phyloP scores from a whole-genome alignment of 169 alveolate genomes.

The Plasmodium relictum region DNA sequence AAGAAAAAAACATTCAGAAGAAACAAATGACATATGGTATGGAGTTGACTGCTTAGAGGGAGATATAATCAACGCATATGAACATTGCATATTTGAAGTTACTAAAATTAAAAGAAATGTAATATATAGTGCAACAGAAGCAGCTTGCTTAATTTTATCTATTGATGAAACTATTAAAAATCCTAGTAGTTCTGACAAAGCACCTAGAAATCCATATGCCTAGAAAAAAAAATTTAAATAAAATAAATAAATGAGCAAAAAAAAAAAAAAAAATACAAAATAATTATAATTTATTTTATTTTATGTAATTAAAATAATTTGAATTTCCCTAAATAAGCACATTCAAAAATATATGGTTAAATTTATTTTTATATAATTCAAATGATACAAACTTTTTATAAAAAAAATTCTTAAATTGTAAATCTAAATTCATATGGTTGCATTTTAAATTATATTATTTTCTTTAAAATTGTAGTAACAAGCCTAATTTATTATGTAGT shows the following conservation, averaged over 20 bases:
- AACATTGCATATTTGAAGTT: slow-evolving; percentile 97
- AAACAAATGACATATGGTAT: slow-evolving; percentile 86
- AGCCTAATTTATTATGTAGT: too few relatives aligned
- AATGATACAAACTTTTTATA: too few relatives aligned
- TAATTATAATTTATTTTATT: too few relatives aligned
- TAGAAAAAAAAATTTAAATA: background rate
- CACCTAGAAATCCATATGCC: slow-evolving; percentile 69
- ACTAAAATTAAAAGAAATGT: slow-evolving; percentile 96
- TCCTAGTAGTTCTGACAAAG: slow-evolving; percentile 88
- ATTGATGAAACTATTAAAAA: slow-evolving; percentile 97
- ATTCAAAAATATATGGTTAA: too few relatives aligned
- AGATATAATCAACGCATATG: slow-evolving; percentile 92
- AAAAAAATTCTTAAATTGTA: too few relatives aligned
- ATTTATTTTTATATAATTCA: too few relatives aligned
- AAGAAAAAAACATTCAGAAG: slow-evolving; percentile 93
- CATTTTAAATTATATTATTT: too few relatives aligned
- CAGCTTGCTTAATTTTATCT: slow-evolving; percentile 96
- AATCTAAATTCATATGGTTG: too few relatives aligned
- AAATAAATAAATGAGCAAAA: background rate
- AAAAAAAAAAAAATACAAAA: background rate
- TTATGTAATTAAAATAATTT: too few relatives aligned
- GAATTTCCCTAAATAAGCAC: too few relatives aligned
- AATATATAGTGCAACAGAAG: slow-evolving; percentile 97
- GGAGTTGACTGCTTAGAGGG: slow-evolving; percentile 96
- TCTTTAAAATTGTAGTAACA: too few relatives aligned